A percentile compares a stretch with the other conserved stretches of the same genome.
These are phyloP conservation scores for Coemansia sp. DNA, from an alignment of 192 early-diverging fungal genomes.

Conservation along the genomic window DNA sequence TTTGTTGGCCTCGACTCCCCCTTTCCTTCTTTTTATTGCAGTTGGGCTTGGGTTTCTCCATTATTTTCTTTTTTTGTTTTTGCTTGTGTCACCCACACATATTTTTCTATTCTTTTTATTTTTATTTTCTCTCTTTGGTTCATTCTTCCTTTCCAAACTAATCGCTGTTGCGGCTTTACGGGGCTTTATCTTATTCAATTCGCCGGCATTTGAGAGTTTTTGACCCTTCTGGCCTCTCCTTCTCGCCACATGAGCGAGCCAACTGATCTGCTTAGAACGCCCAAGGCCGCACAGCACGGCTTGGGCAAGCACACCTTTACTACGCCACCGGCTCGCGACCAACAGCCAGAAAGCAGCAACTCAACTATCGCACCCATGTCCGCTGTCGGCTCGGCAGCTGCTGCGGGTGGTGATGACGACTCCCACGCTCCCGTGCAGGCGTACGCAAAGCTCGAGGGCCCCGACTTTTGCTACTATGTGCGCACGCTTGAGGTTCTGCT, in stretches of 20 bases:
- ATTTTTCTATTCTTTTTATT: neutral
- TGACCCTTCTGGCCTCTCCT: neutral
- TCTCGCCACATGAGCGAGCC: constrained; percentile 30
- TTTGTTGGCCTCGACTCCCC: neutral
- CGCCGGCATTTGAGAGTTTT: neutral
- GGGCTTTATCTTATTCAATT: neutral
- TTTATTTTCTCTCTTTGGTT: neutral
- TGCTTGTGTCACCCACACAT: neutral
- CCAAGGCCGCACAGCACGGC: constrained; percentile 26
- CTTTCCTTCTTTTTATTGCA: neutral
- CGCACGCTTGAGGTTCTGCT: constrained; percentile 75
- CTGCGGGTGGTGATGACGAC: constrained; percentile 19
- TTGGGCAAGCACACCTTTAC: constrained; percentile 20
- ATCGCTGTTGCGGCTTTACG: neutral
- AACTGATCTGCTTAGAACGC: constrained; percentile 33
- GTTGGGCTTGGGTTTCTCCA: neutral
- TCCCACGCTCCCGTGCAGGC: constrained; percentile 70
- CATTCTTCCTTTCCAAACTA: neutral
- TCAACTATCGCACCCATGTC: constrained; percentile 15
- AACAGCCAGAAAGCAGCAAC: constrained; percentile 9
- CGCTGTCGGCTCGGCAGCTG: neutral
- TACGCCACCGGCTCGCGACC: constrained; percentile 16
- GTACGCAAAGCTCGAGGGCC: constrained; percentile 87
- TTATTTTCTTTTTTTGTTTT: constrained; percentile 15
- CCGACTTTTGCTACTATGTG: constrained; percentile 83